Evolutionary conservation across 2,329 filamentous ascomycete species (phyloP).

Genomic region (Cladosporium phlei): DNA sequence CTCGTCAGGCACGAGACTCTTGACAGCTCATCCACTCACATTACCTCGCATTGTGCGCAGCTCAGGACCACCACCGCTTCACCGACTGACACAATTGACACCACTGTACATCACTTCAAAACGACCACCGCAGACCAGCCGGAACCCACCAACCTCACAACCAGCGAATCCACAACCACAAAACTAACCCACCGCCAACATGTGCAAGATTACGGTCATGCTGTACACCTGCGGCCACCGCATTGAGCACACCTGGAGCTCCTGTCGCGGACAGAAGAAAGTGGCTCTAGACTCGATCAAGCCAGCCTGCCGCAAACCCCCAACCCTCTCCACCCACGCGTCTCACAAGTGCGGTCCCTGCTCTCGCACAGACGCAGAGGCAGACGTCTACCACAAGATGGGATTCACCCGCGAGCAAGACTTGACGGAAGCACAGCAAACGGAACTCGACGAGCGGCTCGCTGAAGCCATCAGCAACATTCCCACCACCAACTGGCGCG

Average conservation of each 20-base stretch:
- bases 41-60: too few relatives aligned
- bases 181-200: too few relatives aligned
- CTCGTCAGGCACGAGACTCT: too few relatives aligned
- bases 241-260: conserved; percentile 1
- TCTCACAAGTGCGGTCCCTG: conserved; percentile 1
- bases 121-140: too few relatives aligned
- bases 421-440: neutral
- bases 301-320: neutral
- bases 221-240: neutral
- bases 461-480: neutral
- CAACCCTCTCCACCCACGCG: neutral
- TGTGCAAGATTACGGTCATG: conserved; percentile 5
- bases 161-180: too few relatives aligned
- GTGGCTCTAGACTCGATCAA: neutral
- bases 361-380: neutral
- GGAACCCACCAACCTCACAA: too few relatives aligned
- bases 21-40: too few relatives aligned
- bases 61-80: too few relatives aligned
- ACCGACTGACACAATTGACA: too few relatives aligned
- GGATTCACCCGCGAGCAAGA: neutral
- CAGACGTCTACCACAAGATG: neutral
- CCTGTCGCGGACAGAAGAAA: conserved; percentile 3
- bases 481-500: neutral
- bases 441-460: neutral
- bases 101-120: neutral